Base-by-base conservation (phyloP, 352 stramenopile species). In the Phytophthora idaei region DNA sequence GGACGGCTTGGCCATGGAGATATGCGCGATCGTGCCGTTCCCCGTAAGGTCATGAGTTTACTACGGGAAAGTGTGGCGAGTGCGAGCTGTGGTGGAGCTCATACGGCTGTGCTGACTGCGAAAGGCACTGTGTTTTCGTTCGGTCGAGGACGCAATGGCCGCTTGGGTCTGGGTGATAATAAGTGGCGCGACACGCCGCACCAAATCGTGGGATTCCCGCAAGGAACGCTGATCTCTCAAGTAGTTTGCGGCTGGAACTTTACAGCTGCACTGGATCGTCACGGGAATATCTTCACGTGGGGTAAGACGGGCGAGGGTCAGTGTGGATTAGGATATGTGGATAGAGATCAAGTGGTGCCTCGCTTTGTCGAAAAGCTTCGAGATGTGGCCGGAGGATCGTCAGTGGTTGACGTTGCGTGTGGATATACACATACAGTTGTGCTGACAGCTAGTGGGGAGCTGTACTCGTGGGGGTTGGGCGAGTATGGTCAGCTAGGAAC, bases 401-500 rank as follows among this genome's bases (percentile, higher is more conserved):
- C 62, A 15, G 71, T 89, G n/a, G 58, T 93, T 3, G 81, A 93
- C 47, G 67, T 97, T 31, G 84, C 85, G 7, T 95, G 83, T 46
- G 90, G 90, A 15, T 93, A 95, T 65, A 97, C 86, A 9, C 92
- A 98, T 72, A 97, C 88, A 0, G 51, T 97, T 14, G 90, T 90
- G 12, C 64, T 97, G 11, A 90, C 89, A 1, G 81, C 74, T 1
- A 74, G 70, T 28, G 89, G 90, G 4, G 86, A 97, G 41, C 64
- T 97, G 15, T 97, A 91, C 67, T 94, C 89, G 11, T 97, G 90
- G 90, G 93, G 93, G 36, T 68, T 93, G 4, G 93, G 93, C 27
- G 90, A 98, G 57, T 97, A 97, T 58, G 93, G 93, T 0, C 81
- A 96, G 37, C 83, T 97, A 14, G 93, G 93, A 5, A 94, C 95